Base-by-base conservation (phyloP, 805 yeast genomes). In the Saturnispora halmiae region DNA sequence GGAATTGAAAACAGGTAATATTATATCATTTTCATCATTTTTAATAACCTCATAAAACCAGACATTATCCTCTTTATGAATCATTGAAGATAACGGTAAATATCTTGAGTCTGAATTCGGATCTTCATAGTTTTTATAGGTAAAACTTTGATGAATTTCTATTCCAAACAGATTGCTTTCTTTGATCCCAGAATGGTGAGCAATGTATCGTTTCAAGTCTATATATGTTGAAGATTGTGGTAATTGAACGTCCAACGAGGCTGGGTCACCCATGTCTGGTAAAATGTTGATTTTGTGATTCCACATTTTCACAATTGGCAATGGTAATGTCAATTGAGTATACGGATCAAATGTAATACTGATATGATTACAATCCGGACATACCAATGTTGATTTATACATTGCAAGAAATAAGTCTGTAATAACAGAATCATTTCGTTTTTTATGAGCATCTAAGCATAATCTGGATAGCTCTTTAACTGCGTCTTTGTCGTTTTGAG, bases 331-430 rank as follows among this genome's bases (percentile, higher is more conserved):
- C 48, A 90, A 63, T 54, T 87, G 96, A 61, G 78, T 85, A 55
- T 77, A 90, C 0, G 98, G 97, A 58, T 90, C 98, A 62, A 88
- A 92, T 0, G 96, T 88, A 20, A 90, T 72, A 21, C 94, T 81
- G 6, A 83, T 73, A 50, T 80, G 80, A 15, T 69, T 56, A 60
- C 98, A 92, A 7, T 63, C 77, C 0, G 97, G 97, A 55, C 98
- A 90, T 10, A 81, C 70, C 41, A 92, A 66, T 0, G 96, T 87
- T 2, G 95, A 86, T 59, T 88, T 84, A 58, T 90, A 92, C 53
- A 86, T 55, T 0, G 97, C 97, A 8, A 88, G 82, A 65, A 90
- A 92, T 30, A 92, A 64, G 55, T 92, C 97, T 20, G 77, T 71
- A 16, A 90, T 75, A 1, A 84, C 70, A 0, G 96, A 87, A 56